phyloP scores from a whole-genome alignment of 441 rosid species.

The Pelargonium exstipulatum region DNA sequence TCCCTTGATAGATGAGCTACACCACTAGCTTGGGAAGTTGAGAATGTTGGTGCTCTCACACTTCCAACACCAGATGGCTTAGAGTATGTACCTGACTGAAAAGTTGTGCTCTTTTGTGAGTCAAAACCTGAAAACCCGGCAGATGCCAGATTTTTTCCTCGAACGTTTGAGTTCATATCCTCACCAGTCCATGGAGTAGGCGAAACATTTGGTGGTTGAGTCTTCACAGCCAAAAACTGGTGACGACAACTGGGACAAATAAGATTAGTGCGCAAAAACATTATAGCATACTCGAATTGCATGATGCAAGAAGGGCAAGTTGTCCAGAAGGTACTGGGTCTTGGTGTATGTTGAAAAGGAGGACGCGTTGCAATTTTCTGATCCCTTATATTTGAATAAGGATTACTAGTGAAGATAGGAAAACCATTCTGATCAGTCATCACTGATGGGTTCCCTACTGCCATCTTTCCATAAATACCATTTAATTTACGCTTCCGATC shows the following conservation, averaged over 20 bases:
- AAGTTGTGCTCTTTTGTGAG: conserved; percentile 19
- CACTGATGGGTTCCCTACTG: conserved; percentile 20
- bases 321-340: conserved; percentile 48
- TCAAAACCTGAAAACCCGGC: conserved; percentile 23
- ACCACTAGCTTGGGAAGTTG: conserved; percentile 15
- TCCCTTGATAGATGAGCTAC: conserved; percentile 21
- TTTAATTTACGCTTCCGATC: conserved; percentile 40
- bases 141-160: conserved; percentile 14
- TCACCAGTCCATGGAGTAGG: conserved; percentile 24
- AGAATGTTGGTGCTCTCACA: conserved; percentile 3
- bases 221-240: conserved; percentile 46
- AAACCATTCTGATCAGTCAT: conserved; percentile 30
- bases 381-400: conserved; percentile 23
- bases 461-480: conserved; percentile 14
- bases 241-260: conserved; percentile 36
- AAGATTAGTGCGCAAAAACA: conserved; percentile 32
- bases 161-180: conserved; percentile 17
- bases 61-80: conserved; percentile 23
- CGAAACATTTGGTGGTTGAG: conserved; percentile 24
- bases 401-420: conserved; percentile 22
- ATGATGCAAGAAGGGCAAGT: conserved; percentile 40
- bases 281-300: conserved; percentile 40
- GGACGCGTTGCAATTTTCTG: conserved; percentile 22
- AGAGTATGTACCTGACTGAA: conserved; percentile 27
- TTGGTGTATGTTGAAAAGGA: conserved; percentile 17